phyloP scores from a whole-genome alignment of 805 yeast genomes.

The Metschnikowia santaceciliae region DNA sequence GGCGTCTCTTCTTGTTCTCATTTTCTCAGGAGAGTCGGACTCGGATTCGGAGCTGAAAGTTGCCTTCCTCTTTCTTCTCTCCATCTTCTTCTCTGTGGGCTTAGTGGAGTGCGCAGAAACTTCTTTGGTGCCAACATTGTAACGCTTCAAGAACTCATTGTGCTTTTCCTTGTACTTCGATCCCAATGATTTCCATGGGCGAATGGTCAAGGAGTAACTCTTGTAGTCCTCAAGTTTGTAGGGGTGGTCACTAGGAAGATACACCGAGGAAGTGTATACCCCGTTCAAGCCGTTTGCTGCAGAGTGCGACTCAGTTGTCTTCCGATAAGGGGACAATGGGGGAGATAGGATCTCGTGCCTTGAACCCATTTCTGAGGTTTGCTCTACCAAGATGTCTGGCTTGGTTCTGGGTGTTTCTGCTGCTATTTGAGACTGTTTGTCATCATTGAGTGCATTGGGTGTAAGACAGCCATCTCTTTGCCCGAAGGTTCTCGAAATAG shows the following conservation, averaged over 20 bases:
- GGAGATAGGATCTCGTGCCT: slow-evolving; percentile 24
- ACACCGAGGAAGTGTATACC: slow-evolving; percentile 6
- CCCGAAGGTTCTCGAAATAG: slow-evolving; percentile 26
- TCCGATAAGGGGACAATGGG: slow-evolving; percentile 25
- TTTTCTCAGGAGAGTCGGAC: slow-evolving; percentile 40
- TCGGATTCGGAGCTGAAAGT: slow-evolving; percentile 30
- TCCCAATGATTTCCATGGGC: slow-evolving; percentile 47
- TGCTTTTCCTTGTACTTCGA: slow-evolving; percentile 48
- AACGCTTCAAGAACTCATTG: slow-evolving; percentile 50
- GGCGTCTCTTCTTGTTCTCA: slow-evolving; percentile 57
- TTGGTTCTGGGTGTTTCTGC: background rate
- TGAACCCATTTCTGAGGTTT: slow-evolving; percentile 4
- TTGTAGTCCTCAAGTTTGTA: slow-evolving; percentile 49
- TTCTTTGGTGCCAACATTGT: slow-evolving; percentile 25
- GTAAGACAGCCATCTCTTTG: slow-evolving; percentile 33
- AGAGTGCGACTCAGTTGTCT: slow-evolving; percentile 9
- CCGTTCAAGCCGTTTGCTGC: slow-evolving; percentile 6
- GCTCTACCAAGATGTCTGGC: background rate
- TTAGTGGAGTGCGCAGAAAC: slow-evolving; percentile 16
- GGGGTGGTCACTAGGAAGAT: slow-evolving; percentile 22
- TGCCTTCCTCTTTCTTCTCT: slow-evolving; percentile 18
- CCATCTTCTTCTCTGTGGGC: slow-evolving; percentile 12
- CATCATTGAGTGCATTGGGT: slow-evolving; percentile 21
- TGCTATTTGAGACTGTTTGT: background rate
- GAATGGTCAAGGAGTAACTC: slow-evolving; percentile 45